Conservation (phyloP, 805 yeast genomes). For the Zygosaccharomyces bisporus region DNA sequence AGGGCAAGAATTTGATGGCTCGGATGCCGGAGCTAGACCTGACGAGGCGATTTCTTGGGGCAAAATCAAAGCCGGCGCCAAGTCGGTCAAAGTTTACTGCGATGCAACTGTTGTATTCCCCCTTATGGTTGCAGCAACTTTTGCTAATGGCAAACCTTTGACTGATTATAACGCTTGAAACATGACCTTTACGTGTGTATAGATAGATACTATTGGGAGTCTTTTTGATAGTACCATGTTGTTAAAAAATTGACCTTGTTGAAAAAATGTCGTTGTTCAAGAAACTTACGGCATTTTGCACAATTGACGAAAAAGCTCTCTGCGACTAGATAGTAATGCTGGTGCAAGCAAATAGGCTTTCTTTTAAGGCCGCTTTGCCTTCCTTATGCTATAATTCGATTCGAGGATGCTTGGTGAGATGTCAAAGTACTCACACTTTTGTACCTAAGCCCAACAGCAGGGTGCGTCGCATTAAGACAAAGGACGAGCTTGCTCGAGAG, state of each 20-base stretch:
- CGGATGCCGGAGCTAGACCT: conserved; percentile 99
- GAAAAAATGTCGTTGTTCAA: too few relatives aligned
- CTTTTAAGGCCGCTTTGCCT: not conserved
- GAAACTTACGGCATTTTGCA: too few relatives aligned
- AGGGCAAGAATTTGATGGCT: conserved; percentile 98
- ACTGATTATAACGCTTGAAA: conserved; percentile 5
- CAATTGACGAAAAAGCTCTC: not conserved
- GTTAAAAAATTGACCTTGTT: not conserved
- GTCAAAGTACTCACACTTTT: conserved; percentile 15
- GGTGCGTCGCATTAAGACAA: conserved; percentile 28
- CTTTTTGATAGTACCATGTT: conserved; percentile 1
- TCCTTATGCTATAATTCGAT: not conserved
- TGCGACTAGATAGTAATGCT: not conserved
- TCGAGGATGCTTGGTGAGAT: conserved; percentile 1
- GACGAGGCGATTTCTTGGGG: conserved; percentile 99
- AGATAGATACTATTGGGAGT: not conserved
- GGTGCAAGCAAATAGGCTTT: not conserved
- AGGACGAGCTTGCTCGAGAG: conserved; percentile 34
- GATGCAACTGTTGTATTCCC: conserved; percentile 96
- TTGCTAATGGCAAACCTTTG: conserved; percentile 54
- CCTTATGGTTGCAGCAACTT: conserved; percentile 94
- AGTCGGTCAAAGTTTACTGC: conserved; percentile 85
- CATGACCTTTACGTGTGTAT: conserved; percentile 3
- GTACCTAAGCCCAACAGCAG: conserved; percentile 21
- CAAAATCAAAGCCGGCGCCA: conserved; percentile 92